Base-by-base conservation (phyloP, 192 early-diverging fungal species). In the Backusella psychrophila region DNA sequence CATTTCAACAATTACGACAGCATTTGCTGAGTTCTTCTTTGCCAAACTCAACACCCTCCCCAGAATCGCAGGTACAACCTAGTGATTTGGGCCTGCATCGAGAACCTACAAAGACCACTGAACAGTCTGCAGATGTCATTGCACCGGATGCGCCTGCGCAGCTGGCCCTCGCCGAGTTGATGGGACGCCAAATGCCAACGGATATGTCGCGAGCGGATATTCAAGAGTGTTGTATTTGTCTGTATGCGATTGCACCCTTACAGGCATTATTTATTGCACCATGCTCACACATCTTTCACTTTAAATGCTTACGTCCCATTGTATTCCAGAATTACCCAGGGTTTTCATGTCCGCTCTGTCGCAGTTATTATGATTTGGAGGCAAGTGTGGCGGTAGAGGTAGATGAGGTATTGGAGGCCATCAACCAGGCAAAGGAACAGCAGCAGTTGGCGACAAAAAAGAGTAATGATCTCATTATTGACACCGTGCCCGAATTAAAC, bases 211-310 rank as follows among this genome's bases (percentile, higher is more conserved):
- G 38, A 49, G 73, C 67, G 11, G 73, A 69, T 34, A 71, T 74
- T 33, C 82, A 78, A 80, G 90, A 92, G 82, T 94, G 93, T 80
- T 95, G 93, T 80, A 95, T 95, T 73, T 95, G 94, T 80, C 84
- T 95, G 66, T 92, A 86, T 80, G 82, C 89, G 69, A 94, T 95
- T 80, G 84, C 85, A 12, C 91, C 92, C 33, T 89, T 89, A 80
- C 94, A 95, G 82, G 93, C 94, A 19, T 85, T 95, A 74, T 95
- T 95, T 80, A 81, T 95, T 44, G 91, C 93, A 6, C 94, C 94
- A 17, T 95, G 94, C 82, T 93, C 91, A 38, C 94, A 95, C 74
- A 92, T 91, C 77, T 95, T 90, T 86, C 94, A 95, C 76, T 95
- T 91, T 83, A 92, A 91, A 76, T 94, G 93, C 82, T 86, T 93